These are phyloP conservation scores for Oryza glumipatula DNA, from an alignment of 176 grass and related monocot genomes.

Conservation along the genomic window DNA sequence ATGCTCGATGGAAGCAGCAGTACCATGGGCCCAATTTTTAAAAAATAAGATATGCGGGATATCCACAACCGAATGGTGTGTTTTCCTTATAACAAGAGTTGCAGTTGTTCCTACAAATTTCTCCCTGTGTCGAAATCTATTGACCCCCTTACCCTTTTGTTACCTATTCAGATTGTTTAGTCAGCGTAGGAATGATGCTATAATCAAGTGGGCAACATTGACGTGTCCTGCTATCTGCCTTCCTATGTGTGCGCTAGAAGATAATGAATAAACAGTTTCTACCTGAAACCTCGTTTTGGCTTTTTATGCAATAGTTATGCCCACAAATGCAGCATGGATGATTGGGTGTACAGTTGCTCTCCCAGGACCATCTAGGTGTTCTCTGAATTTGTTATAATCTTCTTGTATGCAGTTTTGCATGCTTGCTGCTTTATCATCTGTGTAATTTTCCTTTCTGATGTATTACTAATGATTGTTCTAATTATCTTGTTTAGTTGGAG, in stretches of 20 bases:
- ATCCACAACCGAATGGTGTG: not conserved
- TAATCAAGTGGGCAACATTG: not conserved
- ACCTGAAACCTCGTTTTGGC: not conserved
- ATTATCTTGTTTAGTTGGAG: conserved; percentile 34
- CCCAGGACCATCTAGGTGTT: not conserved
- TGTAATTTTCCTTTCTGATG: not conserved
- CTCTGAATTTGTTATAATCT: not conserved
- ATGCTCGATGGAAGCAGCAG: not conserved
- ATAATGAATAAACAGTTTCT: not conserved
- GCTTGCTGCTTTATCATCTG: not conserved
- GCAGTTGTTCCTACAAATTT: not conserved
- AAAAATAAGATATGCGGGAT: not conserved
- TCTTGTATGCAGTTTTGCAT: not conserved
- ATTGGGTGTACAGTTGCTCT: not conserved
- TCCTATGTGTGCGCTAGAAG: not conserved
- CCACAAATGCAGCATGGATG: not conserved
- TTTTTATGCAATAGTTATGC: not conserved
- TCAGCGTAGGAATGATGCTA: not conserved
- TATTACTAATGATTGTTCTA: conserved; percentile 25
- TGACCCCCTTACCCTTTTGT: not conserved
- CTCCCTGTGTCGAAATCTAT: not conserved
- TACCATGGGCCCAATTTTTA: not conserved
- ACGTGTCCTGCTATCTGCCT: not conserved
- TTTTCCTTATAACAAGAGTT: not conserved
- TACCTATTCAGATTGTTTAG: not conserved